Percentiles rank a stretch among this genome's conserved stretches.
Conservation (phyloP, 169 alveolate genomes). For the Eimeria maxima region DNA sequence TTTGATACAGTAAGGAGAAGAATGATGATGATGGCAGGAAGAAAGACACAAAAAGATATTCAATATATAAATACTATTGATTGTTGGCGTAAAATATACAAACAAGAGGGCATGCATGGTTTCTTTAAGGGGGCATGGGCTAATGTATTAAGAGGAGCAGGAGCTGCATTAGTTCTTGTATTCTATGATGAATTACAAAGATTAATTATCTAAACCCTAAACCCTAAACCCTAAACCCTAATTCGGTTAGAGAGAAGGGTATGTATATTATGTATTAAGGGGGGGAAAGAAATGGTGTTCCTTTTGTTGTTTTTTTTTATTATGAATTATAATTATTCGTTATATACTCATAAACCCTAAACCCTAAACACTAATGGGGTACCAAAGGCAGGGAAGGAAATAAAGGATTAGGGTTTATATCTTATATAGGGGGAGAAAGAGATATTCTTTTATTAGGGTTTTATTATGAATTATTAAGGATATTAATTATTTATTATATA, state of each 20-base stretch:
- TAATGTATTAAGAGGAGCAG: conserved; percentile 98
- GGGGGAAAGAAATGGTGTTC: too few species aligned
- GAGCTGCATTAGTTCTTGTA: conserved; percentile 99
- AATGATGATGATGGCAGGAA: conserved; percentile 98
- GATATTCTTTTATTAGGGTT: too few species aligned
- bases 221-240: conserved; percentile 42
- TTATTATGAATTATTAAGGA: too few species aligned
- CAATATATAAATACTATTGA: conserved; percentile 96
- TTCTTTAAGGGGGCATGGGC: conserved; percentile 97
- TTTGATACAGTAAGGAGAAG: conserved; percentile 98
- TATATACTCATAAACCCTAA: neutral
- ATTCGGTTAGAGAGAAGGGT: too few species aligned
- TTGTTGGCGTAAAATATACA: conserved; percentile 94
- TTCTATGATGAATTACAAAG: conserved; percentile 96
- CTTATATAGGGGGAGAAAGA: too few species aligned
- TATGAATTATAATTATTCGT: too few species aligned
- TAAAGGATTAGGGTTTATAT: too few species aligned
- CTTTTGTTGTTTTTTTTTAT: too few species aligned
- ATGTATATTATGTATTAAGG: too few species aligned
- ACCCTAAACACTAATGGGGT: neutral
- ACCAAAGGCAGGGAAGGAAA: too few species aligned
- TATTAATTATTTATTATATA: too few species aligned
- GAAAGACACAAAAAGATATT: conserved; percentile 93
- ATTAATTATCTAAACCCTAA: conserved; percentile 47
- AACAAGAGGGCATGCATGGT: conserved; percentile 95